Evolutionary conservation across 164 flowering plant genomes (phyloP), one percentile per base, ranked within the genome.

Genomic region (Taxillus chinensis): DNA sequence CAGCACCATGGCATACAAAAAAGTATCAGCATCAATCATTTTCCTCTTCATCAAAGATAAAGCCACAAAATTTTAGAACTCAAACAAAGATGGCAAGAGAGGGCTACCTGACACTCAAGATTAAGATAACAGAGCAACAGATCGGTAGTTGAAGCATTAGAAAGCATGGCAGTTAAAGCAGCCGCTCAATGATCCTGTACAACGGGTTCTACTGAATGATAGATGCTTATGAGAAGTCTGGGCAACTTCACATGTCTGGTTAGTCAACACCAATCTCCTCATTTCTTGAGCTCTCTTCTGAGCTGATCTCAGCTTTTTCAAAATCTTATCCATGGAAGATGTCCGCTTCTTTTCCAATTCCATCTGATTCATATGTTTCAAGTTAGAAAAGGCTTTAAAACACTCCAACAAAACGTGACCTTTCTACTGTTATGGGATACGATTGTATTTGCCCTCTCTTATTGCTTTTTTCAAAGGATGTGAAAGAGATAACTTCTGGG

Each of bases 301-400:
- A 51, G 97, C 95, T 16, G 81, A 76, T 78, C 80, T 80, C 69
- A 95, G 78, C 78, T 91, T 95, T 45, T 78, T 84, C 93, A 92
- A 82, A 45, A 95, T 95, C 76, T 83, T 95, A 75, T 95, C 90
- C 92, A 89, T 87, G 7, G 96, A 85, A 41, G 96, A 86, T 49
- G 96, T 81, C 67, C 99, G 83, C 79, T 83, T 87, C 75, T 95
- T 88, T 68, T 87, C 96, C 75, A 92, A 67, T 73, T 89, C 87
- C 98, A 91, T 83, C 98, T 91, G 83, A 73, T 73, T 40, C 39
- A 69, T 8, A 59, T 27, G 27, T 27, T 27, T 27, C 2, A 27
- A 27, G 27, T 27, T 27, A 27, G 27, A 27, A 27, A 27, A 27
- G 27, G 27, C 27, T 27, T 27, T 27, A 0, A 27, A 27, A 27